Base-by-base conservation (phyloP, 306 rosid species). In the Medicago arabica region DNA sequence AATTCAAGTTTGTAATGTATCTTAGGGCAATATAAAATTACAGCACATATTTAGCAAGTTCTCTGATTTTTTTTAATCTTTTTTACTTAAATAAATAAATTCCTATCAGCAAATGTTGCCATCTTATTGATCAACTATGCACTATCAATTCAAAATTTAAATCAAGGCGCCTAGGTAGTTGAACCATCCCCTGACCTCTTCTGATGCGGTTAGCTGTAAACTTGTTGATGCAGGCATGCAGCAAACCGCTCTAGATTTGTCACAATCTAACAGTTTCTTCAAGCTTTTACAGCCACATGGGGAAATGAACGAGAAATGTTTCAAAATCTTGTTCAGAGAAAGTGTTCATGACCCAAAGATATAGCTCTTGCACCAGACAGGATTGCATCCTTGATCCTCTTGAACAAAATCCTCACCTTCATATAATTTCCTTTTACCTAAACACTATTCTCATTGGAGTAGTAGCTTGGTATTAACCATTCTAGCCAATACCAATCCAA, bases 401-500 rank as follows among this genome's bases (percentile, higher is more conserved):
- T 58, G 40, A 67, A 17, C 14, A 71, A 25, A 71, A 60, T 68
- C 23, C 66, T 19, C 1, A 38, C 34, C 34, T 60, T 23, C 69
- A 71, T 8, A 39, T 83, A 14, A 17, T 34, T 54, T 73, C 17
- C 67, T 53, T 65, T 19, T 71, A 23, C 67, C n/a, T 44, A 47
- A 46, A 68, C 11, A 55, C 46, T 50, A 55, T 74, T 61, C 60
- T 80, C 80, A 72, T 55, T 67, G 41, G 25, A 85, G 65, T 34
- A 61, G 60, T 38, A 77, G 76, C 57, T 71, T 75, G 55, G 63
- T 66, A 53, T 79, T 65, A 19, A 75, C 18, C 59, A 85, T 71
- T 87, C 90, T 88, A 63, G 90, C 88, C 74, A 79, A 62, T 39
- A 93, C 94, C 25, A 93, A 75, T 49, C 98, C 97, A 53, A 79